Percentiles rank a stretch among this genome's conserved stretches.
Evolutionary conservation across 768 basidiomycete species (phyloP).

Genomic region (Pulveroboletus sp.): DNA sequence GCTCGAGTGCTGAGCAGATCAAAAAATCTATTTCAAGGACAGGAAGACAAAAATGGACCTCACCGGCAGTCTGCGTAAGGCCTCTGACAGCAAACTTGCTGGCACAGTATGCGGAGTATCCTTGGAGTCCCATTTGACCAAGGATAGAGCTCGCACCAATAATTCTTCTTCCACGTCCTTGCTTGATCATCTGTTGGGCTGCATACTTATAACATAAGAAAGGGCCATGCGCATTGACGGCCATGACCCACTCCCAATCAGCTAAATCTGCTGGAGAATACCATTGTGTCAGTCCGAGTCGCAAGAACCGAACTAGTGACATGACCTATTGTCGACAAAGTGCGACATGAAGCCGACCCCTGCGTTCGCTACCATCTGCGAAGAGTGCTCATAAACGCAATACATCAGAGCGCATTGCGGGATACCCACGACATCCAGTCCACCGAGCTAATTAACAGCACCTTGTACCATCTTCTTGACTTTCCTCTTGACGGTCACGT

Average conservation of each 20-base stretch:
- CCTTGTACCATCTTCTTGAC: constrained; percentile 7
- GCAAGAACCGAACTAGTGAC: not conserved
- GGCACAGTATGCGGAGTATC: constrained; percentile 22
- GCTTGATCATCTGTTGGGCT: constrained; percentile 52
- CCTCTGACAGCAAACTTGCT: constrained; percentile 39
- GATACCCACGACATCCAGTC: constrained; percentile 5
- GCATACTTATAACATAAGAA: constrained; percentile 62
- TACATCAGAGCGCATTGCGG: too few species aligned
- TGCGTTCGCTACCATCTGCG: constrained; percentile 19
- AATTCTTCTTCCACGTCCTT: constrained; percentile 49
- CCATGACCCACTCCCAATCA: constrained; percentile 6
- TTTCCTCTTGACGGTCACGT: constrained; percentile 2
- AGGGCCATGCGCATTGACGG: constrained; percentile 48
- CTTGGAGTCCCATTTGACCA: not conserved
- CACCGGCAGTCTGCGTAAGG: constrained; percentile 36
- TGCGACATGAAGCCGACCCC: not conserved
- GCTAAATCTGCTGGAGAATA: not conserved
- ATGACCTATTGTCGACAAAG: not conserved
- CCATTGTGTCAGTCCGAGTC: not conserved
- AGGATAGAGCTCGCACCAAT: constrained; percentile 35
- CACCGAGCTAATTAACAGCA: not conserved
- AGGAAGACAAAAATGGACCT: not conserved
- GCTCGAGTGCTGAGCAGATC: constrained; percentile 20
- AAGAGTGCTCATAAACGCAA: not conserved
- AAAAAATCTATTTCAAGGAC: not conserved